Base-by-base conservation (phyloP, 164 flowering plant species). In the Pachysandra terminalis region DNA sequence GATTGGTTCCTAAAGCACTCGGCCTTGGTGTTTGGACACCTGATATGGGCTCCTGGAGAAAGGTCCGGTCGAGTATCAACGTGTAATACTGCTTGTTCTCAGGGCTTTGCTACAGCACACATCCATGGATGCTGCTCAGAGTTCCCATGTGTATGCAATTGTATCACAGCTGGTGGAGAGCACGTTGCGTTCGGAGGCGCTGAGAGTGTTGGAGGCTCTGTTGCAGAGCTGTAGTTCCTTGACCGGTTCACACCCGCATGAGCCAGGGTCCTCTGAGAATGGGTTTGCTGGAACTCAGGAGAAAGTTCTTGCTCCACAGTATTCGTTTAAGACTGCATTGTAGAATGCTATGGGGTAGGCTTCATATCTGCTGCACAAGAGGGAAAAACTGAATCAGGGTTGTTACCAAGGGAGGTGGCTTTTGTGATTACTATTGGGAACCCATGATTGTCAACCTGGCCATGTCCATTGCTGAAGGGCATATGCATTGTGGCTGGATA, bases 131-230 rank as follows among this genome's bases (percentile, higher is more conserved):
- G 91, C 99, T 60, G 84, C 97, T 27, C 99, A 93, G 73, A 96
- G 96, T 66, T 98, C 99, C 4, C 97, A 93, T 68, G 90, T 96
- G 85, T 93, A 93, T 73, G 95, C 97, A 22, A 86, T 96, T 56
- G 99, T 96, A 12, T 96, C 99, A n/a, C 98, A 93, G 74, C 83
- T 96, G 25, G 91, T 96, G 16, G 99, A 96, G 77, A 96, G 99
- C 83, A 84, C 99, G 15, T 74, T 95, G 76, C 90, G 98, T 64
- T 95, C 93, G 94, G 99, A 95, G 67, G 99, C 99, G 27, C 76
- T 93, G 59, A 88, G 93, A 59, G 98, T 93, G 28, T 68, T 96
- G 75, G 99, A 93, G 83, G 99, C 99, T 57, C 93, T 96, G 56
- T 62, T 93, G 71, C 99, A 96, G 68, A 93, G 98, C 76, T 90